Base-by-base conservation (phyloP, 257 asterid genomes). In the Lithospermum erythrorhizon region DNA sequence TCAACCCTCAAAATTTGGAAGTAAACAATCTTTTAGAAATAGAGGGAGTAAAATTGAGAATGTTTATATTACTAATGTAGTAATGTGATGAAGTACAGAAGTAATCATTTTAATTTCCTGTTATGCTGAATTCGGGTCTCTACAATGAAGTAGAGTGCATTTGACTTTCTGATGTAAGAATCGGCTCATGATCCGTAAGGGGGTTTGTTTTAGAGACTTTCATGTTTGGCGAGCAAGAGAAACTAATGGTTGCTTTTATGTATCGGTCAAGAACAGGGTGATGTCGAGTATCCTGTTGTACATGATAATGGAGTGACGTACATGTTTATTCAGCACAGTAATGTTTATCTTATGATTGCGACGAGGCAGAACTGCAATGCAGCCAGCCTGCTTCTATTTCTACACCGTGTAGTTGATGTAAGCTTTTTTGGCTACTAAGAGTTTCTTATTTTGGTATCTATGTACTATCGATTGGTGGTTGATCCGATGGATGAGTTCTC, bases 311-410 rank as follows among this genome's bases (percentile, higher is more conserved):
- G 99, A 25, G 86, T 94, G 45, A 87, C 95, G 45, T 94, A 94
- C 70, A 94, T 94, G 99, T 94, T 79, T 75, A 81, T 93, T 75
- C 99, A 84, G 62, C 99, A 94, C 81, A 94, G 69, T 84, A 94
- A 94, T 80, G 93, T 94, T 63, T 94, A 94, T 78, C 94, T 94
- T 65, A 89, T 94, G 99, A 90, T 80, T 66, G 99, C 99, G 21
- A 75, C 99, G 3, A 78, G 99, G 78, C 96, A 89, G 82, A 94
- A 94, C 75, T 89, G 99, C 77, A 94, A 94, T 83, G 99, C 99
- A 32, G 95, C 97, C 52, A 89, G 99, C 84, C 89, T 89, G 61
- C 79, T 94, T 74, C 80, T 89, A 35, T 94, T 94, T 76, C 90
- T 94, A 70, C 99, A 94, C 78, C 94, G 99, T 61, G 83, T 94